These are phyloP conservation scores for Abrus pulchellus DNA, from an alignment of 306 rosid genomes.

Conservation along the genomic window DNA sequence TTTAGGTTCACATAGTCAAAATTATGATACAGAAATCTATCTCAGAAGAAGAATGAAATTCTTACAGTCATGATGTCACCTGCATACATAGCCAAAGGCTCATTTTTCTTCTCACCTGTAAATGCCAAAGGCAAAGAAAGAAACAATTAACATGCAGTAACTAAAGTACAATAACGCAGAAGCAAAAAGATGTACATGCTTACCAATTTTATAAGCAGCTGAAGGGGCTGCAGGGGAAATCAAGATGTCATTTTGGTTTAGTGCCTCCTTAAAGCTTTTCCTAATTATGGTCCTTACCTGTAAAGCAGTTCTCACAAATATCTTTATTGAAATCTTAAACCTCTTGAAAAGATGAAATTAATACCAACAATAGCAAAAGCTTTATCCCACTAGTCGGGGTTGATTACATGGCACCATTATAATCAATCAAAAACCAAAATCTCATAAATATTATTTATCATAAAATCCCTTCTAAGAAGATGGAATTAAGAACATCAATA, in stretches of 20 bases:
- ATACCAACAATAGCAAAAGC: neutral
- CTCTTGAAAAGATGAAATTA: constrained; percentile 10
- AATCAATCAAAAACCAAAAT: neutral
- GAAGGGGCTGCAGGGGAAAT: constrained; percentile 98
- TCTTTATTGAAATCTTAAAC: constrained; percentile 42
- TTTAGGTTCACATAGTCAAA: constrained; percentile 10
- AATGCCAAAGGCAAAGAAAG: constrained; percentile 41
- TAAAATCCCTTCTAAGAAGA: constrained; percentile 14
- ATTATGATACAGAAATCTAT: constrained; percentile 26
- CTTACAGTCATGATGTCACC: constrained; percentile 99
- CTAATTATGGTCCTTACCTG: constrained; percentile 94
- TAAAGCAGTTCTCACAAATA: constrained; percentile 48
- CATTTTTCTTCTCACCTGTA: constrained; percentile 92
- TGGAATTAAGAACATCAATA: constrained; percentile 26
- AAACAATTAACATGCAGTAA: constrained; percentile 30
- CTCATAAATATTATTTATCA: constrained; percentile 40
- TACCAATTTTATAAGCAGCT: constrained; percentile 93
- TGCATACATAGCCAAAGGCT: constrained; percentile 95
- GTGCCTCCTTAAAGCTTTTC: constrained; percentile 88
- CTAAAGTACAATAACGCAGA: neutral
- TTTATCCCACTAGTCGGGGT: too few relatives aligned
- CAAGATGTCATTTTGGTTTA: constrained; percentile 82
- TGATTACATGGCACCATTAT: too few relatives aligned
- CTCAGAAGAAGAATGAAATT: constrained; percentile 45
- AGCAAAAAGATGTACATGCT: constrained; percentile 41